Evolutionary conservation across 352 stramenopile species (phyloP).

Genomic region (Thalassiosira hispida): DNA sequence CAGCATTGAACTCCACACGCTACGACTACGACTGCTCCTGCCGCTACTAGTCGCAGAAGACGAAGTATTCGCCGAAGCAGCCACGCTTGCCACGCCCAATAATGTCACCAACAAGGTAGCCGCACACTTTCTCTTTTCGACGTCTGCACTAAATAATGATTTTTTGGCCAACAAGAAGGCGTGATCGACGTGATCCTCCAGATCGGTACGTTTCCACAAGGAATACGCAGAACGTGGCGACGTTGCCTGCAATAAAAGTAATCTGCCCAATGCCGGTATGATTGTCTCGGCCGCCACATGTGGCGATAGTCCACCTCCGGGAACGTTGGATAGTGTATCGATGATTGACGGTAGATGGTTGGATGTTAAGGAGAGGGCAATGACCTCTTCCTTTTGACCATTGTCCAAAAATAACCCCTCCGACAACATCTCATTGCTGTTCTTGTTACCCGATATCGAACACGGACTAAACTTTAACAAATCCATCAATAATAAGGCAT

Average conservation of each 20-base stretch:
- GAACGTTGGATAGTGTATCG: conserved; percentile 45
- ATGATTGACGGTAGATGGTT: conserved; percentile 48
- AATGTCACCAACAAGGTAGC: conserved; percentile 42
- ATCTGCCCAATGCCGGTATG: conserved; percentile 28
- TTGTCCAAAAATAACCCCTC: conserved; percentile 26
- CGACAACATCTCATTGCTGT: not conserved
- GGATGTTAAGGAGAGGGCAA: conserved; percentile 29
- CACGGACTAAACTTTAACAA: conserved; percentile 49
- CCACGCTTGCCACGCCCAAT: conserved; percentile 33
- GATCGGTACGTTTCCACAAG: conserved; percentile 45
- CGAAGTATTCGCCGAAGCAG: conserved; percentile 15
- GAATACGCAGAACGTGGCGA: conserved; percentile 31
- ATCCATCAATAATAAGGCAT: conserved; percentile 46
- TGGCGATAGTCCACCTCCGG: conserved; percentile 45
- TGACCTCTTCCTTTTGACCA: conserved; percentile 31
- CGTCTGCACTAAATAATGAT: conserved; percentile 48
- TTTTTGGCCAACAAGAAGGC: conserved; percentile 61
- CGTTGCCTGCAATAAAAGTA: conserved; percentile 34
- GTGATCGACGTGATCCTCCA: conserved; percentile 58
- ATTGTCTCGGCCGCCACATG: conserved; percentile 35
- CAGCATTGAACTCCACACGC: conserved; percentile 31
- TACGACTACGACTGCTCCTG: not conserved
- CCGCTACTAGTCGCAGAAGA: not conserved
- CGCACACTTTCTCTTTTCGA: conserved; percentile 43
- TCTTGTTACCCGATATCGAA: too few species aligned